phyloP scores from a whole-genome alignment of 192 early-diverging fungal genomes.

The Mortierella antarctica region DNA sequence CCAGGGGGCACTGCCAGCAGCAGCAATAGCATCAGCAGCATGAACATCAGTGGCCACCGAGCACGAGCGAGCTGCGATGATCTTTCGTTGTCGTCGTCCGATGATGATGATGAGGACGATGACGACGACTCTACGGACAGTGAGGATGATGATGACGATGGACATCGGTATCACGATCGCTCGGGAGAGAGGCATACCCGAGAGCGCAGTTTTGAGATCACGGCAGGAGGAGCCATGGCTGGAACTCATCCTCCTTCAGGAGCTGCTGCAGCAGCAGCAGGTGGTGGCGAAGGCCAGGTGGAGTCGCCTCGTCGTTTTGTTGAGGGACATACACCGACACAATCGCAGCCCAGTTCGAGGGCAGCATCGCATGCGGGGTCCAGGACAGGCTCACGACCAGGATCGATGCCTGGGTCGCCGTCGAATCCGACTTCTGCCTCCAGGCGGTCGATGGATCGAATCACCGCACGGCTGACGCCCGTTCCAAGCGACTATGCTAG shows the following conservation, averaged over 20 bases:
- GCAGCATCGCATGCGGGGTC: slow-evolving; percentile 3
- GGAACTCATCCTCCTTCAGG: background rate
- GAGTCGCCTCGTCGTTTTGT: background rate
- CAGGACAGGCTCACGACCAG: slow-evolving; percentile 8
- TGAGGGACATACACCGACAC: slow-evolving; percentile 6
- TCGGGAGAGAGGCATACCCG: slow-evolving; percentile 7
- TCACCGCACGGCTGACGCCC: slow-evolving; percentile 10
- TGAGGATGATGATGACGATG: slow-evolving; percentile 38
- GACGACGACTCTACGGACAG: slow-evolving; percentile 52
- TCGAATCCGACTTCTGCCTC: background rate
- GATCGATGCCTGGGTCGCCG: slow-evolving; percentile 21
- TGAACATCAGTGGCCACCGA: slow-evolving; percentile 22
- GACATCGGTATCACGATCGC: background rate
- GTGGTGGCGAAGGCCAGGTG: background rate
- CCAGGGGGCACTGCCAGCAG: background rate
- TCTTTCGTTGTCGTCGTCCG: slow-evolving; percentile 44
- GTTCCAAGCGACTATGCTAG: background rate
- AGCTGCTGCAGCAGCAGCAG: background rate
- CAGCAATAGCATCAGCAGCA: background rate
- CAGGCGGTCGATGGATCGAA: slow-evolving; percentile 21
- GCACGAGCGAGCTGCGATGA: slow-evolving; percentile 39
- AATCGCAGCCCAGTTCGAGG: slow-evolving; percentile 15
- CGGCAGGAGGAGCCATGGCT: slow-evolving; percentile 8
- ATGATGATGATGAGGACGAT: slow-evolving; percentile 46
- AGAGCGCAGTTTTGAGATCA: slow-evolving; percentile 34